Conservation (phyloP, 495 filamentous ascomycete species). For the Penicillium salamii region DNA sequence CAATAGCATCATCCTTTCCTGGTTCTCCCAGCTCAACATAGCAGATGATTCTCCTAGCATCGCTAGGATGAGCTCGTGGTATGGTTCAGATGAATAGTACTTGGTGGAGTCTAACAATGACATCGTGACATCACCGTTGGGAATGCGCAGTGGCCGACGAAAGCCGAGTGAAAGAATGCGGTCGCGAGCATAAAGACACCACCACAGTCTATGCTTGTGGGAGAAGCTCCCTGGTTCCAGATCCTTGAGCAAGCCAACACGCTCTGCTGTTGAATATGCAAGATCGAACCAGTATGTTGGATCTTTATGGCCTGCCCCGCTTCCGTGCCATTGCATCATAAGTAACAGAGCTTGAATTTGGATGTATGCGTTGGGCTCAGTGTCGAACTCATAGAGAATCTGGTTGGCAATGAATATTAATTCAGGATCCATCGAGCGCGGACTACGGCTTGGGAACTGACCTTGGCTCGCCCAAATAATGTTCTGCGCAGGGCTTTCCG, state of each 20-base stretch:
- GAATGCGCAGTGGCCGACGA: conserved; percentile 2
- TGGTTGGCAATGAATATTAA: background rate
- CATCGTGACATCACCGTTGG: conserved; percentile 6
- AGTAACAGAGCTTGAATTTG: conserved; percentile 8
- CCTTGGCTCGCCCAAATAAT: conserved; percentile 1
- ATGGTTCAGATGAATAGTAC: conserved; percentile 7
- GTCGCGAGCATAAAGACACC: conserved; percentile 9
- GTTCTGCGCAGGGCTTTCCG: conserved; percentile 2
- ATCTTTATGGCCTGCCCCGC: background rate
- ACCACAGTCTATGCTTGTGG: conserved; percentile 8
- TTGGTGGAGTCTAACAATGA: conserved; percentile 2
- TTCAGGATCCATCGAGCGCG: background rate
- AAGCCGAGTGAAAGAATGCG: conserved; percentile 8
- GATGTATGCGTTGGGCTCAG: conserved; percentile 1
- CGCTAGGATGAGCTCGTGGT: background rate
- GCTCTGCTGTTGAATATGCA: conserved; percentile 8
- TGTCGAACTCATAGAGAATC: conserved; percentile 7
- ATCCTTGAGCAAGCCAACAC: background rate
- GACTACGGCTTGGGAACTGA: background rate
- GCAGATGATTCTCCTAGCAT: conserved; percentile 4
- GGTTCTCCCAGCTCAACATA: conserved; percentile 9
- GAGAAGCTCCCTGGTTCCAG: conserved; percentile 6
- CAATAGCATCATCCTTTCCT: conserved; percentile 7
- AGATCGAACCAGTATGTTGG: conserved; percentile 9
- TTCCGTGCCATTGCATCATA: conserved; percentile 10